Percentiles rank a stretch among this genome's conserved stretches.
phyloP scores from a whole-genome alignment of 2,329 filamentous ascomycete genomes.

The Stemphylium vesicarium region DNA sequence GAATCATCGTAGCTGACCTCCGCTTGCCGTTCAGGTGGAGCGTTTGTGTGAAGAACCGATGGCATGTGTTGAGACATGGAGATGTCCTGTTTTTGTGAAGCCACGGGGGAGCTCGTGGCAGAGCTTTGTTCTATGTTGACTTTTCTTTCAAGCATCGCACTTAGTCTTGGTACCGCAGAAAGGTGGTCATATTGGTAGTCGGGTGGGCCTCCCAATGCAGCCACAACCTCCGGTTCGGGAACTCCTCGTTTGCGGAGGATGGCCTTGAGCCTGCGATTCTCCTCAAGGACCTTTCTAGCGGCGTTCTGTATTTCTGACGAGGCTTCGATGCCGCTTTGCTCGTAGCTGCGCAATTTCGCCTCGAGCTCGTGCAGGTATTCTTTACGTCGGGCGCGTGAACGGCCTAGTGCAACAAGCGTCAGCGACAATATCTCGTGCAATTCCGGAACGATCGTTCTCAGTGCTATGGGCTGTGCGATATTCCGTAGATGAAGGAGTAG shows the following conservation, averaged over 20 bases:
- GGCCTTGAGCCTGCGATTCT: slow-evolving; percentile 69
- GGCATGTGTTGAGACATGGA: slow-evolving; percentile 27
- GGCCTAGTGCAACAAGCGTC: slow-evolving; percentile 49
- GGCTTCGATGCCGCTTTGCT: slow-evolving; percentile 70
- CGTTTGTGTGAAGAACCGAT: slow-evolving; percentile 28
- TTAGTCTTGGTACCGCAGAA: slow-evolving; percentile 36
- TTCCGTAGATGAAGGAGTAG: background rate
- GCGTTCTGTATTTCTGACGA: slow-evolving; percentile 75
- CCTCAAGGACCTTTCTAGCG: slow-evolving; percentile 70
- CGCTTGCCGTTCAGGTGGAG: slow-evolving; percentile 28
- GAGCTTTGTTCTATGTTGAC: slow-evolving; percentile 28
- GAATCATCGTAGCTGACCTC: slow-evolving; percentile 36
- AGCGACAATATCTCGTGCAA: slow-evolving; percentile 4
- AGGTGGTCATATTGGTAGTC: slow-evolving; percentile 37
- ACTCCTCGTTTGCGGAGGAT: slow-evolving; percentile 66
- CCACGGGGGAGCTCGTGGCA: slow-evolving; percentile 26
- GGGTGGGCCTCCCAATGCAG: slow-evolving; percentile 31
- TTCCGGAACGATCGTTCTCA: background rate
- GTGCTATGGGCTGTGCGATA: background rate
- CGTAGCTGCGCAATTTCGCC: slow-evolving; percentile 66
- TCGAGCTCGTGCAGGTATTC: slow-evolving; percentile 76
- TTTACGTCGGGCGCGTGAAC: slow-evolving; percentile 75
- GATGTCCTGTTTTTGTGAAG: slow-evolving; percentile 18
- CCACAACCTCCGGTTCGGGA: slow-evolving; percentile 59
- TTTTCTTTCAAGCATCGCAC: slow-evolving; percentile 41